Base-by-base conservation (phyloP, 2,329 filamentous ascomycete species). In the Elsinoe australis region DNA sequence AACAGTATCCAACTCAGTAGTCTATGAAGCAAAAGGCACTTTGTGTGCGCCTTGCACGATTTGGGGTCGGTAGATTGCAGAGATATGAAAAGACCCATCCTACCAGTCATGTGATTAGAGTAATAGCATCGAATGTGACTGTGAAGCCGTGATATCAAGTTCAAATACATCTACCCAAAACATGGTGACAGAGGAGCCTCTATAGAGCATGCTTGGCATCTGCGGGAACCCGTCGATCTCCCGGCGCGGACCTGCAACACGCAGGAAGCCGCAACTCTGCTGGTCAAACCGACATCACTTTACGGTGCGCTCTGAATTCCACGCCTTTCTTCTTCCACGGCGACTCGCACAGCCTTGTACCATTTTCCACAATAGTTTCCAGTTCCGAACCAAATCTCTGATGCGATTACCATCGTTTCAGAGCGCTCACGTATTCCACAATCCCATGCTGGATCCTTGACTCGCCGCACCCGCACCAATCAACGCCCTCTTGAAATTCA, bases 401-500 rank as follows among this genome's bases (percentile, higher is more conserved):
- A 64, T 64, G 62, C 61, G 60, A 58, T 61, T 61, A 61, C 59
- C 56, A 53, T 46, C 35, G 26, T 21, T 29, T 17, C 45, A 55
- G 59, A 61, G 59, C 59, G 57, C 61, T 56, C 55, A 52, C 39
- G 47, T 50, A 35, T 50, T 44, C 22, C 52, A 55, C 52, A 52
- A 55, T 54, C 59, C 55, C 55, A 64, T 65, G 62, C 58, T 57
- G 42, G 55, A 62, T 57, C 63, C 62, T 55, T 65, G 58, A 60
- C 52, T 39, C 53, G 49, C 54, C 35, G 44, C 26, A n/a, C n/a
- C 26, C 6, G 7, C 26, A 29, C 12, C 26, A 29, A 29, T 4
- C 14, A 32, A 32, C 39, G 10, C 24, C 39, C 28, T 26, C 28
- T 32, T 17, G 21, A 44, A 44, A 44, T 44, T 44, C 39, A 44